Evolutionary conservation across 176 grass and related monocot genomes (phyloP).

Genomic region (Aegilops sharonensis): DNA sequence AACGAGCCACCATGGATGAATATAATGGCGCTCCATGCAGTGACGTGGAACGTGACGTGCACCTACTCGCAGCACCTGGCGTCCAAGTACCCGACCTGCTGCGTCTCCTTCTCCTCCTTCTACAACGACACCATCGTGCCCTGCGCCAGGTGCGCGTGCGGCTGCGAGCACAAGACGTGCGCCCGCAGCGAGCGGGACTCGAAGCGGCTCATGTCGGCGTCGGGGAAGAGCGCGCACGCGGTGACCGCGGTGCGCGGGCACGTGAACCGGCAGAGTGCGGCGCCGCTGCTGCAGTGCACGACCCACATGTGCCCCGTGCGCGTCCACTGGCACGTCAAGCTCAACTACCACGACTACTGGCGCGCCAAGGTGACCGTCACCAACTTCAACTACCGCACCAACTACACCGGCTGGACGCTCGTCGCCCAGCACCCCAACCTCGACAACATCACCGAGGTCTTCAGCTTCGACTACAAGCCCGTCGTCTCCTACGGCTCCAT

Average conservation of each 20-base stretch:
- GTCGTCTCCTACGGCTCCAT: conserved; percentile 65
- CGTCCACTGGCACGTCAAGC: conserved; percentile 91
- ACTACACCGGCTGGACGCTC: conserved; percentile 97
- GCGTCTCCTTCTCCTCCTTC: conserved; percentile 95
- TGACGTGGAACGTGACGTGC: conserved; percentile 97
- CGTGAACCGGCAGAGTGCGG: background rate
- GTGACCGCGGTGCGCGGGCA: background rate
- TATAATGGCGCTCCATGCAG: conserved; percentile 27
- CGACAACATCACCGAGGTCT: conserved; percentile 86
- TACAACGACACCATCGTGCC: conserved; percentile 92
- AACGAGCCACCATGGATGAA: too few relatives aligned
- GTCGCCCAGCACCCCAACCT: conserved; percentile 91
- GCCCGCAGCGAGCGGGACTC: conserved; percentile 55
- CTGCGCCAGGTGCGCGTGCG: conserved; percentile 82
- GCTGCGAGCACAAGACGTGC: conserved; percentile 87
- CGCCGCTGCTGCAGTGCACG: conserved; percentile 77
- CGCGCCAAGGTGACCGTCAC: conserved; percentile 82
- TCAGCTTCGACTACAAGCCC: conserved; percentile 94
- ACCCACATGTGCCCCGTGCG: conserved; percentile 95
- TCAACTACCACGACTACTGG: conserved; percentile 98
- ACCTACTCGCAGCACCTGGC: conserved; percentile 81
- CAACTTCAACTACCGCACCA: conserved; percentile 94
- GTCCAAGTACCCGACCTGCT: conserved; percentile 83
- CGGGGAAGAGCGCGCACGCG: conserved; percentile 54
- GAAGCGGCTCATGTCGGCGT: conserved; percentile 35